Evolutionary conservation across 208 protist genomes (phyloP).

Genomic region (Wallacemonas sp.): DNA sequence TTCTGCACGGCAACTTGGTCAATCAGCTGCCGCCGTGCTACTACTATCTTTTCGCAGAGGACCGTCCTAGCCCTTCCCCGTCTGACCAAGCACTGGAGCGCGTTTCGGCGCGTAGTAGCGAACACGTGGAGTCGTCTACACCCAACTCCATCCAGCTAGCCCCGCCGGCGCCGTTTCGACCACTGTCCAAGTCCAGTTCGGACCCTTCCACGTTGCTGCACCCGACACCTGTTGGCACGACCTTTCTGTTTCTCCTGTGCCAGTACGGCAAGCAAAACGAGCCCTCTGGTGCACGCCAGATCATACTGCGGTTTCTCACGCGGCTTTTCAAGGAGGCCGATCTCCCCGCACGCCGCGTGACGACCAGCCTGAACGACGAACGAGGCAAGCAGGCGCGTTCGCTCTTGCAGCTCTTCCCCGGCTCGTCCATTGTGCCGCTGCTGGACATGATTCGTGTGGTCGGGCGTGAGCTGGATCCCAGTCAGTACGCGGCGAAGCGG

Average conservation of each 20-base stretch:
- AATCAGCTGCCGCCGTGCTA: constrained; percentile 58
- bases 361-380: constrained; percentile 21
- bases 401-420: constrained; percentile 58
- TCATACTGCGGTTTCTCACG: constrained; percentile 63
- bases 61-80: neutral
- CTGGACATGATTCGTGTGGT: constrained; percentile 65
- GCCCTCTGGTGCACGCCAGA: constrained; percentile 41
- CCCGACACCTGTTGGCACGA: constrained; percentile 40
- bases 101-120: neutral
- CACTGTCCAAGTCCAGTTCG: neutral
- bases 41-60: constrained; percentile 41
- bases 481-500: constrained; percentile 2
- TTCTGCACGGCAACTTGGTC: constrained; percentile 1
- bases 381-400: constrained; percentile 39
- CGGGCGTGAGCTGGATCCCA: constrained; percentile 34
- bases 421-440: constrained; percentile 49
- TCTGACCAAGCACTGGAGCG: neutral
- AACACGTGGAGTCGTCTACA: neutral
- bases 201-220: neutral
- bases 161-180: neutral
- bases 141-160: neutral
- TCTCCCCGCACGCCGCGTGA: constrained; percentile 28
- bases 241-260: constrained; percentile 70
- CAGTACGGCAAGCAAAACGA: constrained; percentile 76
- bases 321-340: constrained; percentile 56